Evolutionary conservation across 768 basidiomycete genomes (phyloP).

Genomic region (Gautieria morchelliformis): DNA sequence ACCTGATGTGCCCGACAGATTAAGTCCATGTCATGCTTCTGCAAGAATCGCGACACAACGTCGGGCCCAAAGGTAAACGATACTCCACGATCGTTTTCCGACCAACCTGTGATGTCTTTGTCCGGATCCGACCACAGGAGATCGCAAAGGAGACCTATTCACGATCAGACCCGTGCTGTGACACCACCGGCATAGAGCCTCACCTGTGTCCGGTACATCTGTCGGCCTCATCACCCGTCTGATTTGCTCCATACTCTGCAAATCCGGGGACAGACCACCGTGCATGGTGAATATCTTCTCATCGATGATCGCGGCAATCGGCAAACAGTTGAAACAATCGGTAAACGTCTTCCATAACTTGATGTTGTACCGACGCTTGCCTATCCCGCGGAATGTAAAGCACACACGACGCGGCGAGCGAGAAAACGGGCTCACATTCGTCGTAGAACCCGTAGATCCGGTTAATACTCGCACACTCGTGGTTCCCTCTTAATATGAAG

Average conservation of each 20-base stretch:
- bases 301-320: conserved; percentile 98
- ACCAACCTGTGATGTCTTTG: conserved; percentile 99
- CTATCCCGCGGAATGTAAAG: conserved; percentile 31
- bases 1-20: conserved; percentile 98
- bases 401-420: not conserved
- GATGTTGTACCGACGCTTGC: conserved; percentile 99
- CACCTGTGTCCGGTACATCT: conserved; percentile 97
- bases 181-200: conserved; percentile 15
- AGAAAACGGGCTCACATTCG: conserved; percentile 69
- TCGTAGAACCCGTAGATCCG: conserved; percentile 99
- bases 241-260: conserved; percentile 99
- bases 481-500: conserved; percentile 97
- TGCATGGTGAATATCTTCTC: conserved; percentile 99
- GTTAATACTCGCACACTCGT: conserved; percentile 99
- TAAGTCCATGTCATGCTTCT: conserved; percentile 99
- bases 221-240: conserved; percentile 97
- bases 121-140: conserved; percentile 98
- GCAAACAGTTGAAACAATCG: conserved; percentile 99
- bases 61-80: conserved; percentile 99
- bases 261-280: conserved; percentile 91
- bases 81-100: conserved; percentile 97
- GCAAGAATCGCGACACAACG: conserved; percentile 94
- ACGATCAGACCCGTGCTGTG: not conserved
- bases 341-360: conserved; percentile 99
- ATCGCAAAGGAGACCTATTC: conserved; percentile 82